Evolutionary conservation across 345 rosid genomes (phyloP), one percentile per base, ranked within the genome.

Genomic region (Hypericum perforatum): DNA sequence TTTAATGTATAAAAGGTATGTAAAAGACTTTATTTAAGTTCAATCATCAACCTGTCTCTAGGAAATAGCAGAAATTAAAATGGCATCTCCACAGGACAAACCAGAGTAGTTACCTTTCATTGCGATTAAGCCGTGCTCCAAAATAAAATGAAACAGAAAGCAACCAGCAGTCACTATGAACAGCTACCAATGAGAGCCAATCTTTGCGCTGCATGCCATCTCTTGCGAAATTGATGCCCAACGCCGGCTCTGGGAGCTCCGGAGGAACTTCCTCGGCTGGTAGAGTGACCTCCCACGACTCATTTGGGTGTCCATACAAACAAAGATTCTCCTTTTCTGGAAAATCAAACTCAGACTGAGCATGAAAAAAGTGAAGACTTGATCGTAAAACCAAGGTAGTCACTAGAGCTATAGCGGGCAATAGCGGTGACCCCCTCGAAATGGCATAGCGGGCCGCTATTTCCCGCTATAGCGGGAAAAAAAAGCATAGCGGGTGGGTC

Each of bases 211-310:
- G 81, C 97, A 85, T 92, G 14, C 98, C 95, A 74, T 92, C 99
- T 73, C 99, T 78, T 0, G 95, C 94, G 54, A 85, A 92, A 75
- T 86, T 92, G 65, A 92, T 92, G 37, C 99, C 99, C 50, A 85
- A 81, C 0, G 97, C 97, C 0, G 97, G 97, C 69, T 92, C 99
- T 46, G 99, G 99, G 39, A 92, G 80, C 85, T 88, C 97, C 0
- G 98, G 91, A 6, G 97, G 99, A 53, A 85, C 97, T 76, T 92
- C 97, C 72, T 88, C 95, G 0, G 98, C 95, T 9, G 98, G 98
- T 58, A 85, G 65, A 49, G 82, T 80, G 54, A 92, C 99, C 77
- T 85, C 94, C 97, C 99, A 92, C 16, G 78, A 66, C 71, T 92
- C 99, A 58, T 78, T 86, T 0, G 99, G 82, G 58, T 85, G 94